phyloP scores from a whole-genome alignment of 129 eudicot species.

The Centella asiatica region DNA sequence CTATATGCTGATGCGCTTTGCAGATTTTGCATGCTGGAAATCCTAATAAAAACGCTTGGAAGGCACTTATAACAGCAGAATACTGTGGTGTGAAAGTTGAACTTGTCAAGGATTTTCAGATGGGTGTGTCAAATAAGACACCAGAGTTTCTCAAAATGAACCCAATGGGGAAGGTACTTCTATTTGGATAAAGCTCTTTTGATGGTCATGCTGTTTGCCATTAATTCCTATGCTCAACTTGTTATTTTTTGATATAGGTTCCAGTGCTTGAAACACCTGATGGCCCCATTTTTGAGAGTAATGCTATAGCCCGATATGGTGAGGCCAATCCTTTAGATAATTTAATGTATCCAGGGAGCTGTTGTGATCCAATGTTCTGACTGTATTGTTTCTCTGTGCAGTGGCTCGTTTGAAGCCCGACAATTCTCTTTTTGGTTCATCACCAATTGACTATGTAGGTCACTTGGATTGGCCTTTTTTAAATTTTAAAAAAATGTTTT shows the following conservation, averaged over 20 bases:
- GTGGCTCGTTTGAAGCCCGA: conserved; percentile 49
- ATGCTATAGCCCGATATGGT: conserved; percentile 92
- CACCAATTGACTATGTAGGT: conserved; percentile 63
- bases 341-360: no score
- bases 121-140: conserved; percentile 78
- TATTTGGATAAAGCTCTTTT: background rate
- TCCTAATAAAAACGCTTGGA: conserved; percentile 56
- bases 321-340: background rate
- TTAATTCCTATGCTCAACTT: background rate
- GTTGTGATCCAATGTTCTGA: background rate
- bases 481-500: background rate
- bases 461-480: background rate
- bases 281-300: conserved; percentile 74
- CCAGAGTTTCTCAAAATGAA: conserved; percentile 88
- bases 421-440: conserved; percentile 53
- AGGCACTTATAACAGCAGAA: conserved; percentile 74
- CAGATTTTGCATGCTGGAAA: conserved; percentile 51
- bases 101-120: conserved; percentile 46
- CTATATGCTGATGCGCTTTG: background rate
- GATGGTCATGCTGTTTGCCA: background rate
- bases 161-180: conserved; percentile 71
- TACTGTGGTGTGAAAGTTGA: conserved; percentile 65
- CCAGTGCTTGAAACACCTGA: conserved; percentile 87
- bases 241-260: conserved; percentile 25
- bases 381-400: conserved; percentile 24